phyloP scores from a whole-genome alignment of 73 alveolate genomes.

The Paramecium biaurelia region DNA sequence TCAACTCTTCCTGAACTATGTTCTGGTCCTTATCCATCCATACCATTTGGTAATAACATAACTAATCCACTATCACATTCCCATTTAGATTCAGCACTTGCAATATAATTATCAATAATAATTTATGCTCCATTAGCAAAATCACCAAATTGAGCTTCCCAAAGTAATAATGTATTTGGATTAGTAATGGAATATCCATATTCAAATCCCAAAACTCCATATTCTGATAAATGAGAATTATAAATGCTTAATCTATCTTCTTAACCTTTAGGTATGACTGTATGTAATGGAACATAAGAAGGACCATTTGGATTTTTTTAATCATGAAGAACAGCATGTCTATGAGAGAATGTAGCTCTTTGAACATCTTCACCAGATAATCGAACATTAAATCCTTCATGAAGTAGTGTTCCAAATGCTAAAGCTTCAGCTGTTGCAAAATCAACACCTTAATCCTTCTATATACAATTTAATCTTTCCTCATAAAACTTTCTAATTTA shows the following conservation, averaged over 20 bases:
- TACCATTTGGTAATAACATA: slow-evolving; percentile 86
- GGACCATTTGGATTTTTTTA: slow-evolving; percentile 61
- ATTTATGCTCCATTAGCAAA: slow-evolving; percentile 96
- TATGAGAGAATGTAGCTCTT: slow-evolving; percentile 86
- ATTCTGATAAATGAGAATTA: slow-evolving; percentile 77
- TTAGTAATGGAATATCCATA: slow-evolving; percentile 89
- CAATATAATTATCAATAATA: slow-evolving; percentile 85
- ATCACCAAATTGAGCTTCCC: slow-evolving; percentile 98
- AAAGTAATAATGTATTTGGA: slow-evolving; percentile 80
- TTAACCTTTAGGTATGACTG: slow-evolving; percentile 3
- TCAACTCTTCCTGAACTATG: slow-evolving; percentile 89
- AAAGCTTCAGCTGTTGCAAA: slow-evolving; percentile 91
- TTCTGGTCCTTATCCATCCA: slow-evolving; percentile 94
- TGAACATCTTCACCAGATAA: slow-evolving; percentile 81
- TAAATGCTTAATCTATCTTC: slow-evolving; percentile 41
- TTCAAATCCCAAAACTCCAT: slow-evolving; percentile 93
- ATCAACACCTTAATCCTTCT: slow-evolving; percentile 68
- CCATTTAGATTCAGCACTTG: slow-evolving; percentile 92
- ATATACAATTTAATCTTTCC: slow-evolving; percentile 68
- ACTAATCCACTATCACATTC: slow-evolving; percentile 80
- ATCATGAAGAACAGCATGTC: slow-evolving; percentile 78
- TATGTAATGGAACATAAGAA: slow-evolving; percentile 66
- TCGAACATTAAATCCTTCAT: slow-evolving; percentile 82
- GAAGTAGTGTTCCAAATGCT: slow-evolving; percentile 82
- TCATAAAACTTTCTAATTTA: slow-evolving; percentile 72